phyloP scores from a whole-genome alignment of 108 stramenopile species.

The Cyclotella atomus region DNA sequence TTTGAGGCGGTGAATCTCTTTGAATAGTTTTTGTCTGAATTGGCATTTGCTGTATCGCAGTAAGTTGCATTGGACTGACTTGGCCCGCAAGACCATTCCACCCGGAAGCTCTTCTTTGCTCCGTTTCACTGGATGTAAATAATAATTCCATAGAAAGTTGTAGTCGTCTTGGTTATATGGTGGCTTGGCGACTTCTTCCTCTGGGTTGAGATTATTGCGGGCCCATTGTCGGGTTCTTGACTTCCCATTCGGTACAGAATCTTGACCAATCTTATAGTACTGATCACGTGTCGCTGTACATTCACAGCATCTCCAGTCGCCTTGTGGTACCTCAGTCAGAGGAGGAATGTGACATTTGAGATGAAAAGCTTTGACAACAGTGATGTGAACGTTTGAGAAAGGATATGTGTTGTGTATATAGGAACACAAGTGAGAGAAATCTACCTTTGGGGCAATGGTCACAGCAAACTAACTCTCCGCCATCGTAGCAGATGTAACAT shows the following conservation, averaged over 20 bases:
- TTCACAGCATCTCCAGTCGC: constrained; percentile 24
- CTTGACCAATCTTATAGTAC: not conserved
- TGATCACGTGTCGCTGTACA: constrained; percentile 1
- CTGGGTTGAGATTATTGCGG: not conserved
- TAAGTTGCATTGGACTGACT: not conserved
- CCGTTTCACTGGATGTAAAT: not conserved
- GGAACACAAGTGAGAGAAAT: too few relatives aligned
- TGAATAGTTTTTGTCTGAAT: not conserved
- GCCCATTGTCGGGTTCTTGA: too few relatives aligned
- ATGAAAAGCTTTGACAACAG: constrained; percentile 28
- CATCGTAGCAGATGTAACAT: constrained; percentile 20
- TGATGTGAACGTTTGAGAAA: too few relatives aligned
- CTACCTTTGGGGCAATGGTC: constrained; percentile 21
- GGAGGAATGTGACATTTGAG: constrained; percentile 27
- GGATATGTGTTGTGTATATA: too few relatives aligned
- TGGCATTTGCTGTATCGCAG: not conserved
- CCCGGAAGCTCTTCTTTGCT: not conserved
- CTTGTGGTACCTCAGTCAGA: constrained; percentile 8
- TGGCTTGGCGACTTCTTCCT: not conserved
- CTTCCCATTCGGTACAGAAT: too few relatives aligned
- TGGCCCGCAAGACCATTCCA: not conserved
- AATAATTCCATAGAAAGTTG: not conserved
- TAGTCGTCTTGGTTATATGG: not conserved
- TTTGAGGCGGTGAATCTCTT: not conserved
- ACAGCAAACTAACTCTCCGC: constrained; percentile 19